A percentile compares a stretch with the other conserved stretches of the same genome.
phyloP scores from a whole-genome alignment of 345 rosid species.

The Passiflora organensis region DNA sequence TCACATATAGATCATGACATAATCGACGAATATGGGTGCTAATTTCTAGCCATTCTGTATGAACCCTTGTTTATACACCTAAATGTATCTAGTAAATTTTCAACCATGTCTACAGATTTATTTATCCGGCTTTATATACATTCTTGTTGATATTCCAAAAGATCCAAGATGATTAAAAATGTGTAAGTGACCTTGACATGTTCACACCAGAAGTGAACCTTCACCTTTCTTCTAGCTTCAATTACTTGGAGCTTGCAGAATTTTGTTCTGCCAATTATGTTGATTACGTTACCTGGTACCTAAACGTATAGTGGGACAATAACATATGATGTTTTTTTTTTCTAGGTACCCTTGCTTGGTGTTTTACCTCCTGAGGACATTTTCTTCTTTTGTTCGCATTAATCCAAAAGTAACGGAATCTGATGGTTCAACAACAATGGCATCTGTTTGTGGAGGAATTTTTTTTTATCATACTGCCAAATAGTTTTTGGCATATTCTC shows the following conservation, averaged over 20 bases:
- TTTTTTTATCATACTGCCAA: slow-evolving; percentile 6
- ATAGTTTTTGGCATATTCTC: background rate
- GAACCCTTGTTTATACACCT: too few relatives aligned
- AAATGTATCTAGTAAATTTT: too few relatives aligned
- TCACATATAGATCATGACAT: too few relatives aligned
- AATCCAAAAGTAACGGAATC: slow-evolving; percentile 98
- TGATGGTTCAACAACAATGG: slow-evolving; percentile 99
- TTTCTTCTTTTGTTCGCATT: slow-evolving; percentile 73
- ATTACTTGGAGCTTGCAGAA: background rate
- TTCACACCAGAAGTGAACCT: background rate
- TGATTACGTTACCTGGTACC: background rate
- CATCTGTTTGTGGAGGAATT: slow-evolving; percentile 92
- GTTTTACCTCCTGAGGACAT: slow-evolving; percentile 85
- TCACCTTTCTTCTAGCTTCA: background rate
- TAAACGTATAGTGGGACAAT: background rate
- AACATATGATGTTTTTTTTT: slow-evolving; percentile 12
- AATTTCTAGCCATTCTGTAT: too few relatives aligned
- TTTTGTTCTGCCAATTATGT: background rate
- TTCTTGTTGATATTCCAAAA: too few relatives aligned
- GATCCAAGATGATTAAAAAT: too few relatives aligned
- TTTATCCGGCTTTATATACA: too few relatives aligned
- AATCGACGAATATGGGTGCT: too few relatives aligned
- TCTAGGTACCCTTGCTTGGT: slow-evolving; percentile 82
- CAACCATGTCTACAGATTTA: too few relatives aligned
- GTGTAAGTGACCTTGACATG: too few relatives aligned